Evolutionary conservation across 306 rosid species (phyloP).

Genomic region (Corylus heterophylla): DNA sequence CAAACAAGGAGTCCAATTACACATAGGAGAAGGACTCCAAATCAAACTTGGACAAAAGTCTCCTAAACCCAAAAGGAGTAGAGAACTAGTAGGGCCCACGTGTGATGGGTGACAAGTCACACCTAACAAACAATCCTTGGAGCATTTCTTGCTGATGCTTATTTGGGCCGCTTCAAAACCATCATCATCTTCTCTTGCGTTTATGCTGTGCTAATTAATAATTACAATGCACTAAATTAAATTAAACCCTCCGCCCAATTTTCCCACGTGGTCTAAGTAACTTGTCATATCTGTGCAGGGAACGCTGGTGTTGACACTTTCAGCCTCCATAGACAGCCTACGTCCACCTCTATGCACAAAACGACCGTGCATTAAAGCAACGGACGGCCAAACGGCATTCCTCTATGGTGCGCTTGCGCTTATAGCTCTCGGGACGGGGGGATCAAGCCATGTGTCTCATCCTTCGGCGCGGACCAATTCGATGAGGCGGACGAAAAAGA

Average conservation of each 20-base stretch:
- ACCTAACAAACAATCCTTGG: constrained; percentile 53
- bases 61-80: too few relatives aligned
- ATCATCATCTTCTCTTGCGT: constrained; percentile 48
- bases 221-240: neutral
- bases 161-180: constrained; percentile 61
- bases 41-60: too few relatives aligned
- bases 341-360: constrained; percentile 44
- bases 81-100: too few relatives aligned
- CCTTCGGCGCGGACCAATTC: constrained; percentile 69
- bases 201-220: constrained; percentile 32
- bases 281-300: constrained; percentile 29
- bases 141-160: constrained; percentile 63
- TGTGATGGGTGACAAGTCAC: too few relatives aligned
- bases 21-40: too few relatives aligned
- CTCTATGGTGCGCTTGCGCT: constrained; percentile 47
- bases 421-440: constrained; percentile 68
- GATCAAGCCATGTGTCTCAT: constrained; percentile 63
- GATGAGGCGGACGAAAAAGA: constrained; percentile 54
- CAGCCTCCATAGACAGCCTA: constrained; percentile 41
- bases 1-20: too few relatives aligned
- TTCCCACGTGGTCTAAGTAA: neutral
- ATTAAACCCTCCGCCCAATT: neutral
- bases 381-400: constrained; percentile 35
- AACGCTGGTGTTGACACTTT: constrained; percentile 51
- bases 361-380: constrained; percentile 41